Evolutionary conservation across 352 stramenopile species (phyloP).

Genomic region (Thalassiosira mediterranea): DNA sequence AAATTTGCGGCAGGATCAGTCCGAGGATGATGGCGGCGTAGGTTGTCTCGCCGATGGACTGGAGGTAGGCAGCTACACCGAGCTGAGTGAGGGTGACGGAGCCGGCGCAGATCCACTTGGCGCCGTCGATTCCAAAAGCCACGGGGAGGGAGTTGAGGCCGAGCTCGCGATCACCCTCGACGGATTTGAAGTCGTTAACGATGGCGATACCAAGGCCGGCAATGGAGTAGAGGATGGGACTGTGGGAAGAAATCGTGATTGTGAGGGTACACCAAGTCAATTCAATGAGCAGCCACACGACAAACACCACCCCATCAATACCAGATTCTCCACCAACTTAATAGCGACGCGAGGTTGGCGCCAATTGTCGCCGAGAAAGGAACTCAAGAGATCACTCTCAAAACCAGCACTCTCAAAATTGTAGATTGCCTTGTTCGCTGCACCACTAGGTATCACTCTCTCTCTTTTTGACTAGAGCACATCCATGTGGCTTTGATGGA

Average conservation of each 20-base stretch:
- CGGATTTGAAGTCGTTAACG: constrained; percentile 90
- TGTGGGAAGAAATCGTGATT: constrained; percentile 22
- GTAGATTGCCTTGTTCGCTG: too few relatives aligned
- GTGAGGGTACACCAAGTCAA: background rate
- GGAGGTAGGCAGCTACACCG: constrained; percentile 85
- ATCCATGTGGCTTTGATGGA: too few relatives aligned
- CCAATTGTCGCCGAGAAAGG: too few relatives aligned
- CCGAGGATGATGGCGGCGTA: constrained; percentile 83
- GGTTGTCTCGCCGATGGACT: constrained; percentile 79
- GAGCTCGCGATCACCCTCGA: constrained; percentile 82
- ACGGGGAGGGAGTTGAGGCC: constrained; percentile 87
- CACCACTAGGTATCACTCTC: too few relatives aligned
- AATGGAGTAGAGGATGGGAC: constrained; percentile 86
- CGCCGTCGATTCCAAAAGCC: constrained; percentile 87
- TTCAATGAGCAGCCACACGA: background rate
- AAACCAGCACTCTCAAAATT: too few relatives aligned
- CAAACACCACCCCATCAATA: background rate
- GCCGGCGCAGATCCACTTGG: constrained; percentile 87
- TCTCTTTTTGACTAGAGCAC: too few relatives aligned
- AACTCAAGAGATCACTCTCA: too few relatives aligned
- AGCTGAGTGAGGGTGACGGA: constrained; percentile 87
- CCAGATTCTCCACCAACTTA: too few relatives aligned
- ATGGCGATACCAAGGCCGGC: constrained; percentile 89
- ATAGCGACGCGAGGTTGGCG: too few relatives aligned
- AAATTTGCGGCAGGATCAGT: constrained; percentile 86